Evolutionary conservation across 306 rosid genomes (phyloP).

Genomic region (Vachellia pachyceras): DNA sequence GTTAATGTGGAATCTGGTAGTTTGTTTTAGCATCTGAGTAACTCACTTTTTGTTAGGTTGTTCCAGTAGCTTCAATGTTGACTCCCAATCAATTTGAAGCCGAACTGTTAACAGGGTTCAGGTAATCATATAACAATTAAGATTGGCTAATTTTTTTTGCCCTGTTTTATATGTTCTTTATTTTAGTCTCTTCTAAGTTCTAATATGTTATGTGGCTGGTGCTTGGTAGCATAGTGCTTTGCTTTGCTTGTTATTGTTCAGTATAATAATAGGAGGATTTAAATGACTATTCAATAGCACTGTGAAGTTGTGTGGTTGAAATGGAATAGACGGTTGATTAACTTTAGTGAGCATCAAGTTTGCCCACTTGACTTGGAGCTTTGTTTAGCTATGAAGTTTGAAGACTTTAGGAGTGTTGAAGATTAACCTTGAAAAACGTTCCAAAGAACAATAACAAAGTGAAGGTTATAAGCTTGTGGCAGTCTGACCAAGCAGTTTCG

Average conservation of each 20-base stretch:
- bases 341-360: slow-evolving; percentile 1
- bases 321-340: neutral
- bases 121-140: slow-evolving; percentile 54
- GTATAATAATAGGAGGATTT: neutral
- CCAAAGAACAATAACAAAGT: neutral
- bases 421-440: neutral
- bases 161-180: slow-evolving; percentile 13
- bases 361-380: neutral
- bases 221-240: slow-evolving; percentile 7
- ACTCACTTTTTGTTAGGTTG: slow-evolving; percentile 64
- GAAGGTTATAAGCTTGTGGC: neutral
- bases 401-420: neutral
- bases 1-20: slow-evolving; percentile 30
- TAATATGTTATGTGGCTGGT: neutral
- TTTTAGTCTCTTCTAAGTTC: slow-evolving; percentile 8
- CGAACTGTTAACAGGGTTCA: slow-evolving; percentile 75
- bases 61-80: slow-evolving; percentile 94
- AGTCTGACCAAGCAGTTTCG: neutral
- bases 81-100: slow-evolving; percentile 99
- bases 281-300: slow-evolving; percentile 1
- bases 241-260: slow-evolving; percentile 14
- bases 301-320: neutral
- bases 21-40: slow-evolving; percentile 41
- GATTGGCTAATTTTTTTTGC: slow-evolving; percentile 19
- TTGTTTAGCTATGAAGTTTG: neutral